phyloP scores from a whole-genome alignment of 2,329 filamentous ascomycete species.

The Bipolaris victoriae region DNA sequence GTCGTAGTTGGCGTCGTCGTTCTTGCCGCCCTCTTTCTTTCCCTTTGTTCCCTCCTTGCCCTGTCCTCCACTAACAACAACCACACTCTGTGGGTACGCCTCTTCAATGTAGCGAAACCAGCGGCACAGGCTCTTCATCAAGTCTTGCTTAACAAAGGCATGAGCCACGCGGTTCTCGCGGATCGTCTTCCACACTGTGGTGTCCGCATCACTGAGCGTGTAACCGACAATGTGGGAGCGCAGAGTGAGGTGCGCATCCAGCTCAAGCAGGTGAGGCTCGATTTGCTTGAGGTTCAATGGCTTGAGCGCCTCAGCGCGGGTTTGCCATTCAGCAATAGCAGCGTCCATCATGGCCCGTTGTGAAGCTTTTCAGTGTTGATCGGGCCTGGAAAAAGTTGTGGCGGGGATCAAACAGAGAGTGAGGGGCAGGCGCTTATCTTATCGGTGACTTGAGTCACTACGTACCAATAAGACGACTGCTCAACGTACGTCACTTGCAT shows the following conservation, averaged over 20 bases:
- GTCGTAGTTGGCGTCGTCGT: conserved; percentile 86
- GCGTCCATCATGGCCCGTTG: conserved; percentile 37
- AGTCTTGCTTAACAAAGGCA: conserved; percentile 78
- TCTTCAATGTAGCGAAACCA: conserved; percentile 91
- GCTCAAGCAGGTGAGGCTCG: conserved; percentile 73
- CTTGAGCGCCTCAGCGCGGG: conserved; percentile 59
- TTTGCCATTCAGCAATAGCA: conserved; percentile 61
- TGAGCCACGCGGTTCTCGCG: conserved; percentile 84
- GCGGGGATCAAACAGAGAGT: conserved; percentile 4
- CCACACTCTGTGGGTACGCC: conserved; percentile 77
- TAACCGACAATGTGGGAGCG: conserved; percentile 88
- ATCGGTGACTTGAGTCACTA: conserved; percentile 11
- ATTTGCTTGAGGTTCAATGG: conserved; percentile 80
- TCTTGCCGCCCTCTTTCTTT: conserved; percentile 67
- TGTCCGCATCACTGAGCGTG: conserved; percentile 75
- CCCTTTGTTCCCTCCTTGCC: conserved; percentile 58
- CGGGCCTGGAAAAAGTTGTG: conserved; percentile 12
- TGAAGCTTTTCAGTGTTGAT: not conserved
- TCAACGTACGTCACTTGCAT: not conserved
- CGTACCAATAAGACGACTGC: not conserved
- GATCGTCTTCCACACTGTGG: conserved; percentile 81
- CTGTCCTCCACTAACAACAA: conserved; percentile 58
- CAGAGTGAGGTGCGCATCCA: conserved; percentile 86
- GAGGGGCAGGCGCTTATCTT: conserved; percentile 15
- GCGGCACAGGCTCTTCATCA: conserved; percentile 76